A percentile compares a stretch with the other conserved stretches of the same genome.
phyloP scores from a whole-genome alignment of 257 asterid genomes.

The Gardenia jasminoides region DNA sequence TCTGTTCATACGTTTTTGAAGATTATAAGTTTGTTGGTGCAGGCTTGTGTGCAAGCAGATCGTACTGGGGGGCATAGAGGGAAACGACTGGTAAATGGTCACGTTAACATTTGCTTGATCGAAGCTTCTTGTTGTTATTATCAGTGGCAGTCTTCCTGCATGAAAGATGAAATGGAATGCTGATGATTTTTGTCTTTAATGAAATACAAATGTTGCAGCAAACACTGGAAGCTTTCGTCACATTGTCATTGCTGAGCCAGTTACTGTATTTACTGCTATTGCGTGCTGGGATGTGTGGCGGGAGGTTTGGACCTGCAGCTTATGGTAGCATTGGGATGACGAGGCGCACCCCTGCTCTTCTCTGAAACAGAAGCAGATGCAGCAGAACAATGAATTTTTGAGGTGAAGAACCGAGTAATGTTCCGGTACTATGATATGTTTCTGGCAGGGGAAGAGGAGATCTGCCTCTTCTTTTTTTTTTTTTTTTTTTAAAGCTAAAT shows the following conservation, averaged over 20 bases:
- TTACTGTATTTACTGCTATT: conserved; percentile 58
- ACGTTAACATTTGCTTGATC: neutral
- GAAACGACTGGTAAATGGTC: conserved; percentile 56
- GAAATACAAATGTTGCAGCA: conserved; percentile 38
- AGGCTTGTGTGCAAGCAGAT: conserved; percentile 85
- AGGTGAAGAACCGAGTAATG: neutral
- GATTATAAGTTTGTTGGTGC: conserved; percentile 16
- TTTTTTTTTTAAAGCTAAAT: no score
- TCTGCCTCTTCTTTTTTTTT: no score
- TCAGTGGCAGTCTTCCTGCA: no score
- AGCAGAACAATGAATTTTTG: neutral
- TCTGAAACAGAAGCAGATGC: neutral
- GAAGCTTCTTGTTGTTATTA: neutral
- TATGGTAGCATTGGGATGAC: conserved; percentile 13
- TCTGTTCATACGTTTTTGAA: neutral
- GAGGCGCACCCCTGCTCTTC: neutral
- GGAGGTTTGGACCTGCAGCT: conserved; percentile 42
- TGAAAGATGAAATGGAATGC: neutral
- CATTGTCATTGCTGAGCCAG: conserved; percentile 55
- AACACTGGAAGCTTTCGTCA: conserved; percentile 70
- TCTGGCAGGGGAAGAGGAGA: no score
- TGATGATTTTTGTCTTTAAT: neutral
- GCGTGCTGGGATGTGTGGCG: conserved; percentile 49
- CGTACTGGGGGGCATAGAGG: conserved; percentile 73
- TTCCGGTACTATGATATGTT: no score